Evolutionary conservation across 495 filamentous ascomycete genomes (phyloP).

Genomic region (Aspergillus campestris): DNA sequence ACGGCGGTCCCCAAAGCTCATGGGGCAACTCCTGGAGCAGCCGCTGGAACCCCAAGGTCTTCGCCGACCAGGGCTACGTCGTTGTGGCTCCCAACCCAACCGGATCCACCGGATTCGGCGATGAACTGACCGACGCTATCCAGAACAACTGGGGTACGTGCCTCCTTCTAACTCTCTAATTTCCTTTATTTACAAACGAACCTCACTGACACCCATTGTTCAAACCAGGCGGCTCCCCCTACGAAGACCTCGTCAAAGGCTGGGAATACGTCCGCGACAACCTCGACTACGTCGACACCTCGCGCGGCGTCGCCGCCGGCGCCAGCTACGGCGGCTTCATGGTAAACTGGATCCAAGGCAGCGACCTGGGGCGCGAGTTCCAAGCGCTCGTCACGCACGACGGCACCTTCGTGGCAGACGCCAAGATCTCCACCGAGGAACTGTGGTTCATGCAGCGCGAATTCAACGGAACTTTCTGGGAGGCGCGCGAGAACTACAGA

Average conservation of each 20-base stretch:
- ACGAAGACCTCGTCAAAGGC: slow-evolving; percentile 45
- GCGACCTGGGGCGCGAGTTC: slow-evolving; percentile 42
- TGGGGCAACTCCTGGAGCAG: slow-evolving; percentile 43
- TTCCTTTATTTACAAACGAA: not conserved
- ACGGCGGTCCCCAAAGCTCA: slow-evolving; percentile 45
- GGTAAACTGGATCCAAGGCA: slow-evolving; percentile 52
- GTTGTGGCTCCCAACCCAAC: slow-evolving; percentile 48
- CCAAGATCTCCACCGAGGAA: slow-evolving; percentile 40
- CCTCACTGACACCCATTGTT: not conserved
- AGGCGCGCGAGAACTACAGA: slow-evolving; percentile 33
- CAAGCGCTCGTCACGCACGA: slow-evolving; percentile 44
- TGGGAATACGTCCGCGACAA: slow-evolving; percentile 43
- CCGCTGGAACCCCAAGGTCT: slow-evolving; percentile 44
- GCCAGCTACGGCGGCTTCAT: slow-evolving; percentile 47
- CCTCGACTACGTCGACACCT: slow-evolving; percentile 42
- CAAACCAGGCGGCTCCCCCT: slow-evolving; percentile 33
- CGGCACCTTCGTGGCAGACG: slow-evolving; percentile 37
- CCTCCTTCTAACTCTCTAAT: not conserved
- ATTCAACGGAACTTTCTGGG: slow-evolving; percentile 39
- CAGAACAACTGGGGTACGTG: slow-evolving; percentile 39
- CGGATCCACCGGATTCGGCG: slow-evolving; percentile 43
- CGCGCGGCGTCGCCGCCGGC: slow-evolving; percentile 40
- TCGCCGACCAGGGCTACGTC: slow-evolving; percentile 50
- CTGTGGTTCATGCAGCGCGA: slow-evolving; percentile 37
- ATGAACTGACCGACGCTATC: slow-evolving; percentile 39